phyloP scores from a whole-genome alignment of 345 rosid species.

The Moringa oleifera region DNA sequence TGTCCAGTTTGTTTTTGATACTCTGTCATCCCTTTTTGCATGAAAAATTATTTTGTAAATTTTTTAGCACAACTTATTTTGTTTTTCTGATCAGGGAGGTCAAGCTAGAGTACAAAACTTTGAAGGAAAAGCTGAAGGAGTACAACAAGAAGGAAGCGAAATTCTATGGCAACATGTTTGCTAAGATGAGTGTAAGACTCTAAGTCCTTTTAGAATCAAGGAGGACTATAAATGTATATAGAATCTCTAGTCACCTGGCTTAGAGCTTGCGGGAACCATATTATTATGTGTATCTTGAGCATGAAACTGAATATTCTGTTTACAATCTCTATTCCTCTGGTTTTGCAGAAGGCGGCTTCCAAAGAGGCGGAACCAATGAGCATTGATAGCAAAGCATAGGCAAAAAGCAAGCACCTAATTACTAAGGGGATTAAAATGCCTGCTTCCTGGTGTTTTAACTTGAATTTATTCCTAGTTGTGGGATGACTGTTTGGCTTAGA shows the following conservation, averaged over 20 bases:
- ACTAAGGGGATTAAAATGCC: no score
- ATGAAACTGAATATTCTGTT: no score
- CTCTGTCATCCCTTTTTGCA: not conserved
- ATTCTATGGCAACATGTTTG: constrained; percentile 79
- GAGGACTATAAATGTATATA: no score
- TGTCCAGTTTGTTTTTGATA: not conserved
- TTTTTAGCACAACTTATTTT: no score
- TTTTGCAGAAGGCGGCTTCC: constrained; percentile 41
- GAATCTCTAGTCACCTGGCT: not conserved
- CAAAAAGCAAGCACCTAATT: not conserved
- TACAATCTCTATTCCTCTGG: no score
- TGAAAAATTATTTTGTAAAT: no score
- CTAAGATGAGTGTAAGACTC: constrained; percentile 45
- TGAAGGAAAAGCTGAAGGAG: constrained; percentile 84
- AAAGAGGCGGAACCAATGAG: constrained; percentile 27
- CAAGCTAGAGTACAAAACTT: constrained; percentile 59
- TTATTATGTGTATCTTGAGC: no score
- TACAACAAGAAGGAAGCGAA: constrained; percentile 83
- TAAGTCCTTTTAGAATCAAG: not conserved
- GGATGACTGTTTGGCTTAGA: no score
- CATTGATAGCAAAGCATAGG: constrained; percentile 33
- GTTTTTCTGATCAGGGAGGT: constrained; percentile 53
- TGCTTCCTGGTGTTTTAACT: no score
- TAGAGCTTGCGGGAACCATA: no score
- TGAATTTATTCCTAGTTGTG: no score